Conservation (phyloP, 805 yeast species). For the Starmerella apis region DNA sequence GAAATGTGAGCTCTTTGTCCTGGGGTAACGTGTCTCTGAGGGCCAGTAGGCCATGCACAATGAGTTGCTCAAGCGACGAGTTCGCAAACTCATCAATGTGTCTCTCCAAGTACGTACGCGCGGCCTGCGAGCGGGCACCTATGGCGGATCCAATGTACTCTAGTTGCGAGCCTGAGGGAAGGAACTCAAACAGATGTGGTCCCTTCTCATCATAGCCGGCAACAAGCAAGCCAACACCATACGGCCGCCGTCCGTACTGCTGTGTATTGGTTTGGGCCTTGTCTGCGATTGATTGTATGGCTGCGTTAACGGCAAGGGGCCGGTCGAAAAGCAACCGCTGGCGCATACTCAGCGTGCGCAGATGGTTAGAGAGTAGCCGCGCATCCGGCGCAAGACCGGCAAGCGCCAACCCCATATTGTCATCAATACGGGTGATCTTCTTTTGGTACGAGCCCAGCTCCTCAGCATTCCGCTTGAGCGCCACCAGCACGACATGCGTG, state of each 20-base stretch:
- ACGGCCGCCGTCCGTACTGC: constrained; percentile 91
- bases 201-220: constrained; percentile 91
- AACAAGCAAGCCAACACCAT: constrained; percentile 89
- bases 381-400: constrained; percentile 99
- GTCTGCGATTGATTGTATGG: constrained; percentile 80
- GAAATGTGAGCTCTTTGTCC: constrained; percentile 76
- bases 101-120: constrained; percentile 89
- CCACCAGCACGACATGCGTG: constrained; percentile 82
- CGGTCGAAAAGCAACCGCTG: constrained; percentile 77
- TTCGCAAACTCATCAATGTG: constrained; percentile 58
- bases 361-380: constrained; percentile 75
- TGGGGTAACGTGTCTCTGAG: constrained; percentile 88
- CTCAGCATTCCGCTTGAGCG: constrained; percentile 91
- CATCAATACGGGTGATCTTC: constrained; percentile 83
- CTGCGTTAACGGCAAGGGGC: constrained; percentile 70
- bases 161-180: constrained; percentile 86
- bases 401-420: constrained; percentile 86
- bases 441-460: constrained; percentile 95
- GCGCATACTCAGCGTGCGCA: constrained; percentile 85
- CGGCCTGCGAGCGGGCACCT: constrained; percentile 98
- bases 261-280: constrained; percentile 97
- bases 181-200: constrained; percentile 87
- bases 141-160: constrained; percentile 91
- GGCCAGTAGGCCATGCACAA: constrained; percentile 79
- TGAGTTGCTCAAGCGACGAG: constrained; percentile 57